Base-by-base conservation (phyloP, 2,329 filamentous ascomycete genomes). In the Leptodontidium sp. region DNA sequence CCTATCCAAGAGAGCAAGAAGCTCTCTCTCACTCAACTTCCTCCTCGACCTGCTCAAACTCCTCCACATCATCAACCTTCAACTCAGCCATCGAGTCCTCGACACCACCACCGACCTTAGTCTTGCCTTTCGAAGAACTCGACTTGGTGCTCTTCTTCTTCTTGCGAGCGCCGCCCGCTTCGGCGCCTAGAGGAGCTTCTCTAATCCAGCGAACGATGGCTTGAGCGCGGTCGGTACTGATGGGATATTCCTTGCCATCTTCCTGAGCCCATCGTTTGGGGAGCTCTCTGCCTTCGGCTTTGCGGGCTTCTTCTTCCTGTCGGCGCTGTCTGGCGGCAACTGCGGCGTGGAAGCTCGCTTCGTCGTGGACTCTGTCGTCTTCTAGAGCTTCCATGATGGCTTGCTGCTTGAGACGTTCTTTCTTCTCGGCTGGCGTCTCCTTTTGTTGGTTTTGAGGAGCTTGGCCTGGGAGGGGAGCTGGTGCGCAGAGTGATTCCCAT, bases 401-500 rank as follows among this genome's bases (percentile, higher is more conserved):
- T 77, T 90, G 87, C 72, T 89, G 86, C 72, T 88, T 88, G 67
- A 88, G 82, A 15, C 86, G 83, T 74, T 89, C 88, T 69, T 83
- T 85, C 65, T 86, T 85, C 76, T 88, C 84, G 35, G 86, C 83
- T 2, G 85, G 82, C 0, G 82, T 84, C n/a, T 82, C 80, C 38
- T 81, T 78, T 14, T 81, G 77, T 47, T 79, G 79, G 5, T 80
- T 76, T 8, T 75, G 75, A 35, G 72, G 64, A 1, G 17, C 57
- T 64, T 80, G 78, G 4, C 76, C 77, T 2, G 86, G 84, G 1
- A 90, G 79, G 1, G 87, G 86, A 2, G 85, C 84, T 0, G 88
- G 87, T 0, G 85, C 81, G 75, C 92, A 95, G 5, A 96, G 85
- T 1, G 81, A 82, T 71, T 94, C 91, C 93, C 93, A 96, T 0